A percentile compares a stretch with the other conserved stretches of the same genome.
Evolutionary conservation across 345 rosid genomes (phyloP).

Genomic region (Linum tenue): DNA sequence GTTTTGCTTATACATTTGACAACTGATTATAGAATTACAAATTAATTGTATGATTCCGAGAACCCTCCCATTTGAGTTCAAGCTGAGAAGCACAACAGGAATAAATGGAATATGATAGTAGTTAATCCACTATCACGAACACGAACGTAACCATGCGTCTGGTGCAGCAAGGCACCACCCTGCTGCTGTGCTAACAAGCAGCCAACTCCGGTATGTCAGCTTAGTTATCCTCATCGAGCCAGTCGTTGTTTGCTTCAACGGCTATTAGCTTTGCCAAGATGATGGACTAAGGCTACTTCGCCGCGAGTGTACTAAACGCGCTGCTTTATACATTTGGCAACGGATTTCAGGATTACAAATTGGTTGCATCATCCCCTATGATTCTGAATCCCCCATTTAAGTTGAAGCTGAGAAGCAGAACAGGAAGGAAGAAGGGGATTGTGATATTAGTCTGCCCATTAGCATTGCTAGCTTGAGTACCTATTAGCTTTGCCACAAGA

Average conservation of each 20-base stretch:
- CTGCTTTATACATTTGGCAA: too few relatives aligned
- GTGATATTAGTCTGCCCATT: constrained; percentile 39
- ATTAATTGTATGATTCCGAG: too few relatives aligned
- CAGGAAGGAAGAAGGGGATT: constrained; percentile 3
- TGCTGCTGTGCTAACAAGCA: too few relatives aligned
- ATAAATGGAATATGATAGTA: constrained; percentile 16
- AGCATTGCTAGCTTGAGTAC: constrained; percentile 24
- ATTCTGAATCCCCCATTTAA: constrained; percentile 15
- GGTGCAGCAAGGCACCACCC: too few relatives aligned
- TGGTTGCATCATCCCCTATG: constrained; percentile 13
- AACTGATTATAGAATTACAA: too few relatives aligned
- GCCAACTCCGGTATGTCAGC: too few relatives aligned
- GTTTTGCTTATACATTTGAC: too few relatives aligned
- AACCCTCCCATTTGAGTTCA: too few relatives aligned
- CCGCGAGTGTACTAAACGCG: too few relatives aligned
- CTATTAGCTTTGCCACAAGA: constrained; percentile 61
- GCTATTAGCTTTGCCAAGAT: constrained; percentile 55
- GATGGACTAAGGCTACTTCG: constrained; percentile 33
- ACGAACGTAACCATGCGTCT: too few relatives aligned
- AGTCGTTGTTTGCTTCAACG: constrained; percentile 18
- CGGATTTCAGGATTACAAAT: neutral
- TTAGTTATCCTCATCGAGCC: too few relatives aligned
- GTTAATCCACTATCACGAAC: constrained; percentile 52
- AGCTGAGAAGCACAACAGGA: too few relatives aligned
- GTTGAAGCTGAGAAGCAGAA: constrained; percentile 12